Evolutionary conservation across 2,329 filamentous ascomycete genomes (phyloP).

Genomic region (Elsinoe batatas): DNA sequence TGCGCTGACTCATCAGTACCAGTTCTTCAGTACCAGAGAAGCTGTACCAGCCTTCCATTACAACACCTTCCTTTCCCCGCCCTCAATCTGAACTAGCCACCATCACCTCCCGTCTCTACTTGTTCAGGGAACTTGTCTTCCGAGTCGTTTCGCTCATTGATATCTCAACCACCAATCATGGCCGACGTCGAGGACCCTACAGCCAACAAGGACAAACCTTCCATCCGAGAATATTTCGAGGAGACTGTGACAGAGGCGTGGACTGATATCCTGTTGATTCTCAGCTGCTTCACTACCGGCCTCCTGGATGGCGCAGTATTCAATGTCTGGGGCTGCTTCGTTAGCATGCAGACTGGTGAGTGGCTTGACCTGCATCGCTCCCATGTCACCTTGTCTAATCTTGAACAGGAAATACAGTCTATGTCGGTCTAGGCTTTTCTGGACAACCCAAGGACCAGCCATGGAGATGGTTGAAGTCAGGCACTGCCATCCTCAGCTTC

Average conservation of each 20-base stretch:
- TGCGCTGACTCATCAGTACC: no score
- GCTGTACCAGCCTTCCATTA: no score
- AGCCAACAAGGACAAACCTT: neutral
- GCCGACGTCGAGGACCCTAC: neutral
- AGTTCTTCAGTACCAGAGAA: no score
- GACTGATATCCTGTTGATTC: constrained; percentile 59
- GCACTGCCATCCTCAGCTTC: constrained; percentile 60
- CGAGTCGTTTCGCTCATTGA: constrained; percentile 2
- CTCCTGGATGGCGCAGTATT: constrained; percentile 67
- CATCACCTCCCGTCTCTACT: neutral
- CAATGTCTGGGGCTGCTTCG: constrained; percentile 69
- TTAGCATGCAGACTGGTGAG: constrained; percentile 71
- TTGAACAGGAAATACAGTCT: constrained; percentile 57
- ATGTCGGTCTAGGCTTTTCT: constrained; percentile 63
- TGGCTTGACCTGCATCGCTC: constrained; percentile 13
- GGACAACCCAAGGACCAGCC: constrained; percentile 40
- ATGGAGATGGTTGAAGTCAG: constrained; percentile 60
- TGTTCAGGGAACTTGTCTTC: neutral
- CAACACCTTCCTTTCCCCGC: neutral
- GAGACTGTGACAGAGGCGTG: constrained; percentile 50
- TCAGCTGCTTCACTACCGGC: constrained; percentile 68
- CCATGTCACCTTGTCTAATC: neutral
- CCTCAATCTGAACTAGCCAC: neutral
- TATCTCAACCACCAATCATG: constrained; percentile 8
- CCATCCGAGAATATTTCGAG: constrained; percentile 25